phyloP scores from a whole-genome alignment of 140 eudicot species.

The Oenanthe javanica region DNA sequence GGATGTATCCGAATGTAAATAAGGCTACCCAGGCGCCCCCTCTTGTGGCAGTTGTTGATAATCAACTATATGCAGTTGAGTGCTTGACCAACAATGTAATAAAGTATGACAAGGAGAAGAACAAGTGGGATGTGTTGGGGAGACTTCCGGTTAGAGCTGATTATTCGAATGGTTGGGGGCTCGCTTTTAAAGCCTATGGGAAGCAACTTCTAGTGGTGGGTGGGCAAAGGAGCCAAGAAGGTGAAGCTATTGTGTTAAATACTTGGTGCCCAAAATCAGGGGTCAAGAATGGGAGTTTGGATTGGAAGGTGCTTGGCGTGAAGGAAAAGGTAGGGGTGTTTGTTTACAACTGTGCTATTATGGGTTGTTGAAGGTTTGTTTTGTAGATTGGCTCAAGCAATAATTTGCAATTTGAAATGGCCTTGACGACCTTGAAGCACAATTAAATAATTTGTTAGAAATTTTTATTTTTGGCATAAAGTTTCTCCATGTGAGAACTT shows the following conservation, averaged over 20 bases:
- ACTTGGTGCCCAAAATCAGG: constrained; percentile 56
- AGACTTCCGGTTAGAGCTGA: constrained; percentile 64
- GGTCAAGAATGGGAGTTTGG: constrained; percentile 37
- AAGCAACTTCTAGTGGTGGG: constrained; percentile 56
- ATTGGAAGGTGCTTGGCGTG: constrained; percentile 56
- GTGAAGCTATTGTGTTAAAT: constrained; percentile 55
- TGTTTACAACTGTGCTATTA: constrained; percentile 76
- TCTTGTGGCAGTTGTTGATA: constrained; percentile 66
- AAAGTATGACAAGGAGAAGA: constrained; percentile 51
- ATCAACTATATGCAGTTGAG: constrained; percentile 62
- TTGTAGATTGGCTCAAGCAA: constrained; percentile 4
- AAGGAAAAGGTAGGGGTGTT: constrained; percentile 71
- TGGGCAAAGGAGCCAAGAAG: constrained; percentile 68
- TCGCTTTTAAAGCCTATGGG: constrained; percentile 66
- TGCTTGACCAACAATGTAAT: constrained; percentile 40
- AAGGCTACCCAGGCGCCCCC: constrained; percentile 74
- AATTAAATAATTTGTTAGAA: constrained; percentile 26
- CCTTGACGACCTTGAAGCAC: constrained; percentile 16
- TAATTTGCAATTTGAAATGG: constrained; percentile 13
- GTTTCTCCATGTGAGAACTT: constrained; percentile 11
- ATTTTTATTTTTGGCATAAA: constrained; percentile 5
- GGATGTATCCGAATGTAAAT: constrained; percentile 60
- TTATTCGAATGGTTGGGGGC: constrained; percentile 72
- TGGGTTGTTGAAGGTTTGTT: constrained; percentile 52
- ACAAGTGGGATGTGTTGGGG: constrained; percentile 58